These are phyloP conservation scores for Solanum hybrid DNA, from an alignment of 305 asterid species.

Conservation along the genomic window DNA sequence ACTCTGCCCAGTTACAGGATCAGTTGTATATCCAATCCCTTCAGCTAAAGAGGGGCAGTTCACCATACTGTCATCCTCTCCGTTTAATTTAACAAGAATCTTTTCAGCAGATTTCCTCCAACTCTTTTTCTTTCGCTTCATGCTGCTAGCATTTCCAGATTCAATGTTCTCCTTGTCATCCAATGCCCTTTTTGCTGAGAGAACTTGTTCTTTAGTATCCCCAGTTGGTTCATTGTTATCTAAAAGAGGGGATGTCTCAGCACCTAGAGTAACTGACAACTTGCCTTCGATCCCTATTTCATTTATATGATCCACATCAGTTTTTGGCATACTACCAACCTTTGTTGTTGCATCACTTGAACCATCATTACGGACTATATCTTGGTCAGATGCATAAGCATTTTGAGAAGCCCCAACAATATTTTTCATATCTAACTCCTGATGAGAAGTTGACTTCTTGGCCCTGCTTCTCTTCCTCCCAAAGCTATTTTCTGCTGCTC, in stretches of 20 bases:
- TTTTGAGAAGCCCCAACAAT: constrained; percentile 3
- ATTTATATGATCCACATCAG: not conserved
- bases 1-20: not conserved
- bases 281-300: constrained; percentile 2
- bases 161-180: constrained; percentile 15
- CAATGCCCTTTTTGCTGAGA: constrained; percentile 6
- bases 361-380: not conserved
- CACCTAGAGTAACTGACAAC: not conserved
- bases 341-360: not conserved
- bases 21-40: not conserved
- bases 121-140: constrained; percentile 25
- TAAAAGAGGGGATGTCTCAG: constrained; percentile 2
- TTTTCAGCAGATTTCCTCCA: constrained; percentile 12
- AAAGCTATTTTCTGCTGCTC: not conserved
- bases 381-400: not conserved
- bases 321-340: constrained; percentile 2
- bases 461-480: not conserved
- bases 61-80: constrained; percentile 2
- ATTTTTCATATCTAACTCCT: not conserved
- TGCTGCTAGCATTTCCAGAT: constrained; percentile 21
- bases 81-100: constrained; percentile 16
- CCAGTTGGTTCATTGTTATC: constrained; percentile 6
- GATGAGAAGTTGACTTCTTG: not conserved
- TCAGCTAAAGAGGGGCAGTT: not conserved
- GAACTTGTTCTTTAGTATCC: constrained; percentile 10